Conservation (phyloP, 2,329 filamentous ascomycete species). For the Monilinia polystroma region DNA sequence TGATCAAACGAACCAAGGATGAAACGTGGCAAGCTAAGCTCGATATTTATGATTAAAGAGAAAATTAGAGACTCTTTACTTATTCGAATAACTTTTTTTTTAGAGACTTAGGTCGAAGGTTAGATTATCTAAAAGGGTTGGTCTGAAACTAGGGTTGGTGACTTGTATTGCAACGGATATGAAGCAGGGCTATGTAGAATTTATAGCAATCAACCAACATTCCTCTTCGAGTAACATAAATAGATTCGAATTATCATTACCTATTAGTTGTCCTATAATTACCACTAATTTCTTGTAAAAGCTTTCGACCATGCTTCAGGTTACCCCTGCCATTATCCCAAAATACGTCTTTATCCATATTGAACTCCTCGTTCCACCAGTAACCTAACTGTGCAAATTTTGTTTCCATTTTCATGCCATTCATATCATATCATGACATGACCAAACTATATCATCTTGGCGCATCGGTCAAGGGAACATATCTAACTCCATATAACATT, state of each 20-base stretch:
- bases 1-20: no score
- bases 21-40: no score
- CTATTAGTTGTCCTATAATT: not conserved
- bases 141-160: no score
- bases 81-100: no score
- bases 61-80: no score
- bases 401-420: not conserved
- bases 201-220: no score
- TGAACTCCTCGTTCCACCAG: not conserved
- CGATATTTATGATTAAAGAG: no score
- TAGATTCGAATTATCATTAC: not conserved
- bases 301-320: not conserved
- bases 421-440: not conserved
- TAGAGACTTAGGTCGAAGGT: no score
- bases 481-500: constrained; percentile 68
- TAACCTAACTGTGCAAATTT: not conserved
- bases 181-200: no score
- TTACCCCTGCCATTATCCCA: not conserved
- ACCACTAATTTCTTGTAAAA: not conserved
- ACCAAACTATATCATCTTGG: constrained; percentile 41
- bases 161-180: no score
- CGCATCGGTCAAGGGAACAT: constrained; percentile 75
- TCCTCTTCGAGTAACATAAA: not conserved
- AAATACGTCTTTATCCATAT: not conserved
- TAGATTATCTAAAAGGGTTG: no score